phyloP scores from a whole-genome alignment of 768 basidiomycete genomes.

The Rhodosporidiobolus sp. region DNA sequence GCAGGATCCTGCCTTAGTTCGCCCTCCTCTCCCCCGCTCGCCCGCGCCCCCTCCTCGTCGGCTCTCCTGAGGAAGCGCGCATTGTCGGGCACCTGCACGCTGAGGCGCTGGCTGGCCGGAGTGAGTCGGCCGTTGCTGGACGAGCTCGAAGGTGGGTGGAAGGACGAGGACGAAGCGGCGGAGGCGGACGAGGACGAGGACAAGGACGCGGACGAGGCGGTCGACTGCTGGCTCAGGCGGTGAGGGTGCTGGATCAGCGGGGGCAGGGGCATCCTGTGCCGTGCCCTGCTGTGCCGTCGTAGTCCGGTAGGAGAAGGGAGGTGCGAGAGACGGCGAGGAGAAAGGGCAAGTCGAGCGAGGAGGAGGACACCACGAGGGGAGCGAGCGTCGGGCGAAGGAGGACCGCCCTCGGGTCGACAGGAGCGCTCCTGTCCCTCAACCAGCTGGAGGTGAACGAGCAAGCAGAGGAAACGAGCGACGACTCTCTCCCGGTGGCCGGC shows the following conservation, averaged over 20 bases:
- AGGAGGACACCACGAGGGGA: background rate
- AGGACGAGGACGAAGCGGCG: background rate
- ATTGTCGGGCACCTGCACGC: slow-evolving; percentile 1
- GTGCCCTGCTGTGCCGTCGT: too few relatives aligned
- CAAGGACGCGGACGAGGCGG: background rate
- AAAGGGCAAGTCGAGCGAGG: background rate
- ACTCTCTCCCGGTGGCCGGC: too few relatives aligned
- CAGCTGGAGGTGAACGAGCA: background rate
- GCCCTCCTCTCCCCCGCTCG: background rate
- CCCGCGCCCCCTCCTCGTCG: background rate
- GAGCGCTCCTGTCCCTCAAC: too few relatives aligned
- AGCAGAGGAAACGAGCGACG: background rate
- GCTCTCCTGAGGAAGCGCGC: background rate
- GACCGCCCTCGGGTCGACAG: too few relatives aligned
- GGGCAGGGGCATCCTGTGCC: background rate
- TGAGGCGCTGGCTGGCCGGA: background rate
- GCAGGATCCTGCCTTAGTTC: background rate
- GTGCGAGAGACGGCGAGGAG: background rate
- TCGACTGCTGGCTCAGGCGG: background rate
- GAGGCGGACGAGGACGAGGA: background rate
- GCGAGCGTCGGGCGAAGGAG: too few relatives aligned
- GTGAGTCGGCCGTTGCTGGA: slow-evolving; percentile 1
- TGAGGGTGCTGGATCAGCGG: background rate
- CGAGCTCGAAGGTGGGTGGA: background rate
- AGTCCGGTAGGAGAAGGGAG: background rate